Evolutionary conservation across 352 stramenopile genomes (phyloP), one percentile per base, ranked within the genome.

Genomic region (Phytophthora podocarpi): DNA sequence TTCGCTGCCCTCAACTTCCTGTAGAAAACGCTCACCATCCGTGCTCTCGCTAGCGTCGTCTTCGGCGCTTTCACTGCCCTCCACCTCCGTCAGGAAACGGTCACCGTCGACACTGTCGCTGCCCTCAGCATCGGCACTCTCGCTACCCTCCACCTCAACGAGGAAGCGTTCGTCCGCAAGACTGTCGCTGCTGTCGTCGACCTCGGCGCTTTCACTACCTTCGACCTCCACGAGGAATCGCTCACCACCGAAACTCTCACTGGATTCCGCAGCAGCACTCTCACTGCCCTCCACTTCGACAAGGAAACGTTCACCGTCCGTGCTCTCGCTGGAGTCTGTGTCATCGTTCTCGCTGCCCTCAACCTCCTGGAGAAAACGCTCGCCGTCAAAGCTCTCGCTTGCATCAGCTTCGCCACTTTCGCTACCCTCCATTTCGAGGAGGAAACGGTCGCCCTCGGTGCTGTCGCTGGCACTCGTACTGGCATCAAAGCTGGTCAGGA

Each of bases 401-500:
- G 15, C 31, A 10, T 61, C 32, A 26, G 28, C 23, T 13, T 16
- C 15, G n/a, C 3, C 31, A 26, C 24, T 39, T 1, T 54, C 48
- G 5, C 48, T 46, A 4, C 40, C 40, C 11, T 60, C 52, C 5
- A 53, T 18, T 12, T 54, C 43, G 9, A 42, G 11, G 0, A 66
- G 30, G 47, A 56, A 57, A 0, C 59, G 41, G 0, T 63, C 45
- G 7, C 24, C 35, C 3, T 46, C 42, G 3, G 24, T 11, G 45
- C 45, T 52, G 30, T 28, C 45, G 18, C 6, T 31, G 13, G 4
- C 31, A 36, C n/a, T n/a, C n/a, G 30, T 36, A 16, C 49, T 66
- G 20, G 57, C 57, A 12, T 66, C 58, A 39, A 57, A 36, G 28
- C 41, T 55, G 20, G 43, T 32, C 11, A 56, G n/a, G 28, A 70